phyloP scores from a whole-genome alignment of 2,329 filamentous ascomycete genomes.

The Phyllosticta citriasiana region DNA sequence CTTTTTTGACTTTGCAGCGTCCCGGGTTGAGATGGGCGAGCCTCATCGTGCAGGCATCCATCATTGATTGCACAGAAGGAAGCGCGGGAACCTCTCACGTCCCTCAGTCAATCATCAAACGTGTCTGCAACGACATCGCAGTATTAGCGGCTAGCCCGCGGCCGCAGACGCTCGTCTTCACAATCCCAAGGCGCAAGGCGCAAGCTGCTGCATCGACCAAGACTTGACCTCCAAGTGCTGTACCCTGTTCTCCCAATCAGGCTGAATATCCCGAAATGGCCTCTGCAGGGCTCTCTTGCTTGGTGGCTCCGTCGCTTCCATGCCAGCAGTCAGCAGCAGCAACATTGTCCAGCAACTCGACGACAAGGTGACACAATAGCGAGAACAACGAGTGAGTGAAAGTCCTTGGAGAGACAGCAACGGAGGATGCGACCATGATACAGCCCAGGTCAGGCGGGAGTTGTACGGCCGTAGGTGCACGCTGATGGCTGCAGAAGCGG shows the following conservation, averaged over 20 bases:
- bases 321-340: neutral
- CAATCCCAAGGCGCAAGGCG: neutral
- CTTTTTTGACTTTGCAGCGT: neutral
- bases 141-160: conserved; percentile 17
- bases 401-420: neutral
- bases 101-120: conserved; percentile 19
- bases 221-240: neutral
- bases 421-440: neutral
- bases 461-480: neutral
- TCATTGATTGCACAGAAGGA: neutral
- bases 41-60: neutral
- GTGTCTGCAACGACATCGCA: conserved; percentile 20
- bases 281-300: neutral
- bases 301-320: neutral
- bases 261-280: neutral
- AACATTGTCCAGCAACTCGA: neutral
- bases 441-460: neutral
- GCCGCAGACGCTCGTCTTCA: conserved; percentile 17
- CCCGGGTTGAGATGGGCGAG: neutral
- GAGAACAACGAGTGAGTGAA: neutral
- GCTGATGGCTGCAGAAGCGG: neutral
- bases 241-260: neutral
- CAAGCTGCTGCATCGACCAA: neutral
- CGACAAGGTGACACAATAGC: neutral
- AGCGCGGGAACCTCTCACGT: neutral